Evolutionary conservation across 495 filamentous ascomycete genomes (phyloP).

Genomic region (Xylaria grammica): DNA sequence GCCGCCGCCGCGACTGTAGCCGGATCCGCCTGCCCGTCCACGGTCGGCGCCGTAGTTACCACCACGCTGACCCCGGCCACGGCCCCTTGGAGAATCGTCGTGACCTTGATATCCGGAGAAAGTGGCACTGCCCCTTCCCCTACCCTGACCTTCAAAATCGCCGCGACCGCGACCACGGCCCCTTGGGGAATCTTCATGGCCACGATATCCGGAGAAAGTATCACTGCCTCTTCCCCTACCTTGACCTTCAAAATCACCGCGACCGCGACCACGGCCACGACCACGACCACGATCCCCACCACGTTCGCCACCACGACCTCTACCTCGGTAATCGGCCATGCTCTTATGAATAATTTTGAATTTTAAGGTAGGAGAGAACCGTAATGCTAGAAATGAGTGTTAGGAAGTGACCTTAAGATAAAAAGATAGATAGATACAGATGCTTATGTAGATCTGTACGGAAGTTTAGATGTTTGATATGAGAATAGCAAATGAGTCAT

Average conservation of each 20-base stretch:
- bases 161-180: slow-evolving; percentile 35
- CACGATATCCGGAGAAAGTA: slow-evolving; percentile 27
- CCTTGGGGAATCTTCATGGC: slow-evolving; percentile 26
- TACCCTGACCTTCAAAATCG: slow-evolving; percentile 28
- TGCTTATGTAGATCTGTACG: background rate
- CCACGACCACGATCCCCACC: slow-evolving; percentile 26
- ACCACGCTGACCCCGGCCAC: slow-evolving; percentile 23
- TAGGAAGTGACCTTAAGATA: background rate
- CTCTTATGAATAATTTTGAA: background rate
- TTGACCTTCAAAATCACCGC: slow-evolving; percentile 34
- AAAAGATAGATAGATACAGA: background rate
- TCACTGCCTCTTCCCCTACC: slow-evolving; percentile 30
- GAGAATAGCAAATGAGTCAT: background rate
- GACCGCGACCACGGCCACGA: no score
- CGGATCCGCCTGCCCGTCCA: no score
- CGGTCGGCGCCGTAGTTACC: slow-evolving; percentile 8
- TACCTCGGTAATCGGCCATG: slow-evolving; percentile 24
- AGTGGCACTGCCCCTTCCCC: slow-evolving; percentile 32
- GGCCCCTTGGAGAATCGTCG: slow-evolving; percentile 25
- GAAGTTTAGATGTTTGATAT: background rate
- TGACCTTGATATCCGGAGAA: slow-evolving; percentile 28
- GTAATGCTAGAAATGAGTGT: background rate
- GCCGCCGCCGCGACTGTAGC: slow-evolving; percentile 25
- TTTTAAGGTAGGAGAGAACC: background rate
- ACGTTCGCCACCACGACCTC: slow-evolving; percentile 33